Evolutionary conservation across 176 grass and related monocot genomes (phyloP), one percentile per base, ranked within the genome.

Genomic region (Phyllostachys edulis): DNA sequence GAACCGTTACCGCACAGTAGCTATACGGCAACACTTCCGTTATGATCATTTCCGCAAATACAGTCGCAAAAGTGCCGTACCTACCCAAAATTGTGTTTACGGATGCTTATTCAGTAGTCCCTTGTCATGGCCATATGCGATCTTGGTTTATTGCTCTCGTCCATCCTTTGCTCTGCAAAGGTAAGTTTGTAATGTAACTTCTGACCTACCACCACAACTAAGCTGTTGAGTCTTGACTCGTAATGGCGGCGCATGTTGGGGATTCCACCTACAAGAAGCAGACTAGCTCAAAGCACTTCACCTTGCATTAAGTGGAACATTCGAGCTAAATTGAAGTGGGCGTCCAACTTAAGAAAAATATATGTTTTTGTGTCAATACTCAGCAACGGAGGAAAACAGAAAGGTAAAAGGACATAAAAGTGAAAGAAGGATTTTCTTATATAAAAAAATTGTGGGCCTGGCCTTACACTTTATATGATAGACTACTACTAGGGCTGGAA

Each of bases 161-260:
- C 8, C 67, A 55, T 64, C 69, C 15, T n/a, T n/a, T n/a, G n/a
- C n/a, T n/a, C 40, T 69, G 85, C 80, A 69, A 69, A 52, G 50
- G 68, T 47, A 61, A 68, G 49, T n/a, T 27, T 36, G 45, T 44
- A 15, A n/a, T n/a, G 9, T 55, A 27, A 52, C n/a, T n/a, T n/a
- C 23, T 68, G 21, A 59, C 61, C 60, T 60, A 68, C 8, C 18
- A 5, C 9, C 52, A 61, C 63, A 55, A 71, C 54, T 38, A 80
- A 68, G n/a, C 54, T 36, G 52, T 76, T 40, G 50, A 38, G 2
- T 12, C 51, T 69, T 71, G 26, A 67, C 36, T 55, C 10, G 37
- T 34, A 39, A 64, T 21, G 44, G 15, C 45, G 51, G 2, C 72
- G 5, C 26, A 36, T 45, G 7, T 47, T 6, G 14, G 18, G 0